A percentile compares a stretch with the other conserved stretches of the same genome.
Evolutionary conservation across 495 filamentous ascomycete genomes (phyloP).

Genomic region (Daldinia vernicosa): DNA sequence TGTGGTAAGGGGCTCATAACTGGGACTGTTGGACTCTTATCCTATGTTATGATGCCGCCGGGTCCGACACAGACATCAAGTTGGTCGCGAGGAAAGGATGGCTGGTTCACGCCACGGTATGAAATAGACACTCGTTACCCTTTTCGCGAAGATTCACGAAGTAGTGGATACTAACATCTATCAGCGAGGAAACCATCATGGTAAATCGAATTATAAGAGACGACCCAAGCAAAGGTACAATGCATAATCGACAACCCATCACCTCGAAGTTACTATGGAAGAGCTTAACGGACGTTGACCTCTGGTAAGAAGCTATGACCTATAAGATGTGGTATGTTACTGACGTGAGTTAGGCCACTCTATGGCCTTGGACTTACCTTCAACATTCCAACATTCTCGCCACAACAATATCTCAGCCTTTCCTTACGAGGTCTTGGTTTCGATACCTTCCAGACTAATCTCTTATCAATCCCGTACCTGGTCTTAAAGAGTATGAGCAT

Average conservation of each 20-base stretch:
- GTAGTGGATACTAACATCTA: constrained; percentile 12
- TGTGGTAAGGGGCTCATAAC: constrained; percentile 60
- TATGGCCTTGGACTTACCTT: constrained; percentile 72
- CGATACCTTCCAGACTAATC: constrained; percentile 72
- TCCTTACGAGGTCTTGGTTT: constrained; percentile 72
- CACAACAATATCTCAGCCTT: constrained; percentile 70
- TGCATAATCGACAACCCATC: constrained; percentile 70
- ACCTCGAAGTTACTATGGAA: constrained; percentile 67
- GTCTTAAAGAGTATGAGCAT: constrained; percentile 48
- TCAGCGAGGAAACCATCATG: constrained; percentile 71
- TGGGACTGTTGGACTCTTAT: constrained; percentile 68
- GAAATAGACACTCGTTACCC: neutral
- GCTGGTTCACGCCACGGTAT: constrained; percentile 72
- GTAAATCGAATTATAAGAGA: constrained; percentile 78
- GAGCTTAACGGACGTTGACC: constrained; percentile 72
- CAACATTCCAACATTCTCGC: constrained; percentile 67
- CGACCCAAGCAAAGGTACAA: constrained; percentile 72
- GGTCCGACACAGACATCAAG: constrained; percentile 76
- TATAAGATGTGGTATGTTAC: neutral
- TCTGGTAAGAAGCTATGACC: constrained; percentile 61
- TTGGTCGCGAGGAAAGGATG: constrained; percentile 67
- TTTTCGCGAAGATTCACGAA: neutral
- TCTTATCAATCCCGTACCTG: constrained; percentile 52
- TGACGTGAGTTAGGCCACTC: constrained; percentile 58
- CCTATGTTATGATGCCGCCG: constrained; percentile 74